Evolutionary conservation across 2,329 filamentous ascomycete species (phyloP), one percentile per base, ranked within the genome.

Genomic region (Cytospora leucostoma): DNA sequence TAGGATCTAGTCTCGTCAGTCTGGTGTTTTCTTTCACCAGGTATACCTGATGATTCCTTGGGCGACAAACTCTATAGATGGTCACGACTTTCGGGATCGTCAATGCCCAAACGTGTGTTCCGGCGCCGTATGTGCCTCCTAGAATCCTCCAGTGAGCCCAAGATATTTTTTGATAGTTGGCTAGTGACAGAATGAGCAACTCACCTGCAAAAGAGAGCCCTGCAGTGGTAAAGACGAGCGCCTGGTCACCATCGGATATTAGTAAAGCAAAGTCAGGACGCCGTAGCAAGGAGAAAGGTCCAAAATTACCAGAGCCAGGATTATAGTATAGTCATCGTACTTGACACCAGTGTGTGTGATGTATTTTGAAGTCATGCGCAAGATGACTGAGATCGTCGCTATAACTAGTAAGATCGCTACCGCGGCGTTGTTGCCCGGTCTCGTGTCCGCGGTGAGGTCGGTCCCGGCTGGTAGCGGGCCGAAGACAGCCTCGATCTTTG

Each of bases 1-100:
- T 2, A 67, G 57, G 21, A 66, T 63, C 62, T 67, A 35, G 15
- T 13, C 7, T 7, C 11, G 32, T 58, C 27, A 58, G 56, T 37
- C 27, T 21, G 27, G 27, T 27, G 13, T 40, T 17, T 49, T 35
- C 40, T n/a, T n/a, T n/a, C n/a, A n/a, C 19, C 15, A 17, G 10
- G 12, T 27, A 4, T 1, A 17, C 15, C 34, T 15, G 32, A 3
- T 27, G 35, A 33, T 44, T 2, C 11, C 11, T 15, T n/a, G 51
- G 27, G 21, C 17, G 21, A 56, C 35, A 7, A 44, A 59, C 58
- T 50, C 34, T 54, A 15, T 35, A 61, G 5, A 61, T 61, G 19
- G 44, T 53, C 15, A 35, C 33, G 11, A 61, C 35, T 21, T 55
- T 49, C 12, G 50, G 50, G 10, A 61, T 34, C 4, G 50, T 61